These are phyloP conservation scores for Niveomyces coronatus DNA, from an alignment of 2,329 filamentous ascomycete species.

Conservation along the genomic window DNA sequence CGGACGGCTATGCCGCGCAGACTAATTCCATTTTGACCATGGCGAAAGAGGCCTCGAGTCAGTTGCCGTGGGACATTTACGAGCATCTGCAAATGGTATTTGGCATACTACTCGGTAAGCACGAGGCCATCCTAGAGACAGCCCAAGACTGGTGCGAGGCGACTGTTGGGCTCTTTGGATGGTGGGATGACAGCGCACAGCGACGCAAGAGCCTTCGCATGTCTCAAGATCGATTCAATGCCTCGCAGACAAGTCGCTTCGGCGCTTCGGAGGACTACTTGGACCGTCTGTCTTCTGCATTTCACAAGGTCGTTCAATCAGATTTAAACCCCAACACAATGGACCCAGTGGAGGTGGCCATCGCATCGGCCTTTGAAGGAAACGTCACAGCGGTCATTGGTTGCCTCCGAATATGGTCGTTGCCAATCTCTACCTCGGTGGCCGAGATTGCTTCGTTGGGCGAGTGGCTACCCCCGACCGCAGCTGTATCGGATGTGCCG, in stretches of 20 bases:
- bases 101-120: constrained; percentile 66
- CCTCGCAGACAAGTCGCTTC: constrained; percentile 30
- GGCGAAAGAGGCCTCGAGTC: constrained; percentile 70
- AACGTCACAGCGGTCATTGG: constrained; percentile 67
- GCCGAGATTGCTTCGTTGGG: constrained; percentile 77
- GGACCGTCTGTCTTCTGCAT: constrained; percentile 59
- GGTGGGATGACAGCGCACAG: constrained; percentile 77
- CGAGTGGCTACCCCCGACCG: constrained; percentile 58
- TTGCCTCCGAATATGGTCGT: constrained; percentile 69
- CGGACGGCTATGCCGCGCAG: constrained; percentile 25
- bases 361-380: constrained; percentile 75
- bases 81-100: constrained; percentile 75
- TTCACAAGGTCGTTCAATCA: constrained; percentile 56
- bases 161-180: constrained; percentile 69
- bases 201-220: constrained; percentile 30
- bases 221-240: constrained; percentile 27
- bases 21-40: constrained; percentile 50
- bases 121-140: constrained; percentile 62
- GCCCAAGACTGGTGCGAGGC: constrained; percentile 91
- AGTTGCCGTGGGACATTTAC: constrained; percentile 83
- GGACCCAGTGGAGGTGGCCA: constrained; percentile 66
- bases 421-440: constrained; percentile 65
- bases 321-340: constrained; percentile 70
- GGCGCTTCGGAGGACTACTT: constrained; percentile 59
- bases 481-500: constrained; percentile 33